Conservation (phyloP, 2,329 filamentous ascomycete genomes). For the Ustilaginoidea virens region DNA sequence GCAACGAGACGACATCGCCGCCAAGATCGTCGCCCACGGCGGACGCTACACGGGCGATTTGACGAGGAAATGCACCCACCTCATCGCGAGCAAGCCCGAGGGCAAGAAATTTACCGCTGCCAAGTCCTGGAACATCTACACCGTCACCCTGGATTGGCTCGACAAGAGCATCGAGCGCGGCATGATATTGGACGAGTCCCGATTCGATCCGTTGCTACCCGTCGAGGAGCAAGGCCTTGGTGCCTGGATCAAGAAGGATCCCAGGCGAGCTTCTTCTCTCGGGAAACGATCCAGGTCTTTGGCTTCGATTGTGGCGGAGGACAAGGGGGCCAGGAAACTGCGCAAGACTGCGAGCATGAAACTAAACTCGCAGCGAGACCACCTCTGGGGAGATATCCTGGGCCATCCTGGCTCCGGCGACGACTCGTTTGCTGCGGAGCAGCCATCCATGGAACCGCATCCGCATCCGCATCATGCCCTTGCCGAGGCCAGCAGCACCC, state of each 20-base stretch:
- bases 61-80: conserved; percentile 71
- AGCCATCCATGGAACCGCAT: conserved; percentile 1
- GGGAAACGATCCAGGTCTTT: conserved; percentile 45
- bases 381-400: conserved; percentile 84
- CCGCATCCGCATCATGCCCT: too few species aligned
- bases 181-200: conserved; percentile 80
- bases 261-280: conserved; percentile 25
- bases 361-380: conserved; percentile 62
- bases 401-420: conserved; percentile 25
- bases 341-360: conserved; percentile 78
- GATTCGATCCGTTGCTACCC: conserved; percentile 64
- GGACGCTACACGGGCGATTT: conserved; percentile 80
- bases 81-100: conserved; percentile 63
- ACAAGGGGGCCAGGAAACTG: conserved; percentile 57
- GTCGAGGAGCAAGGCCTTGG: conserved; percentile 57
- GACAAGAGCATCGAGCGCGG: conserved; percentile 67
- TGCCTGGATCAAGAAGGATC: conserved; percentile 48
- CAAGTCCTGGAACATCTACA: conserved; percentile 63
- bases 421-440: conserved; percentile 16
- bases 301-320: conserved; percentile 27
- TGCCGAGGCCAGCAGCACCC: too few species aligned
- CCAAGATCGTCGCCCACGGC: conserved; percentile 52
- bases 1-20: conserved; percentile 54
- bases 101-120: conserved; percentile 87
- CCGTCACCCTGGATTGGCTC: conserved; percentile 77